These are phyloP conservation scores for Musa beccarii DNA, from an alignment of 176 grass and related monocot species.

Conservation along the genomic window DNA sequence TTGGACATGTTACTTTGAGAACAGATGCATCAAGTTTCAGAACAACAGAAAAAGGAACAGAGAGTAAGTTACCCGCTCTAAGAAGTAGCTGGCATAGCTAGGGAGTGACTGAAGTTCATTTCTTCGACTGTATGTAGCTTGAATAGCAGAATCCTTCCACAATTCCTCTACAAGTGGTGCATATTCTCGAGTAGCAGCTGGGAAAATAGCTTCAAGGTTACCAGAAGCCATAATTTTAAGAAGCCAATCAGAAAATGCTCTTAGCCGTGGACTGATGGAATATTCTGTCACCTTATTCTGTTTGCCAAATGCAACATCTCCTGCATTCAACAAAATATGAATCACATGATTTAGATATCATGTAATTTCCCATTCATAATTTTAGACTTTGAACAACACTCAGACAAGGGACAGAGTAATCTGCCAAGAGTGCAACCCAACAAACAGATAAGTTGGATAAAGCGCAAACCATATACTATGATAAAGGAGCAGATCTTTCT, in stretches of 20 bases:
- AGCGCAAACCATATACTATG: too few species aligned
- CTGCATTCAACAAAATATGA: slow-evolving; percentile 15
- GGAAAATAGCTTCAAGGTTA: slow-evolving; percentile 84
- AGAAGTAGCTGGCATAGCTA: slow-evolving; percentile 65
- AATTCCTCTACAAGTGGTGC: slow-evolving; percentile 90
- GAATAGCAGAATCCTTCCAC: slow-evolving; percentile 93
- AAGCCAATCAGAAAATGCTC: slow-evolving; percentile 86
- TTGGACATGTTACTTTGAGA: not conserved
- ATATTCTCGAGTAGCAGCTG: slow-evolving; percentile 32
- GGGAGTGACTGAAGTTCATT: slow-evolving; percentile 61
- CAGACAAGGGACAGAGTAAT: too few species aligned
- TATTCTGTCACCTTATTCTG: slow-evolving; percentile 41
- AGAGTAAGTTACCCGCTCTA: slow-evolving; percentile 58
- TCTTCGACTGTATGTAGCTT: slow-evolving; percentile 71
- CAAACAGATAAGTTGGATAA: too few species aligned
- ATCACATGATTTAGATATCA: not conserved
- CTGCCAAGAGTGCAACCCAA: too few species aligned
- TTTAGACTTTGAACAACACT: not conserved
- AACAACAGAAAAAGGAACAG: not conserved
- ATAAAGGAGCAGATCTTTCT: not conserved
- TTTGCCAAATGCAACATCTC: slow-evolving; percentile 20
- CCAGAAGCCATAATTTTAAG: slow-evolving; percentile 87
- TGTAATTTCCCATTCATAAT: not conserved
- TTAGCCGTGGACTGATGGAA: slow-evolving; percentile 52
- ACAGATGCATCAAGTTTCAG: not conserved